Evolutionary conservation across 208 protist species (phyloP).

Genomic region (Novymonas esmeraldas): DNA sequence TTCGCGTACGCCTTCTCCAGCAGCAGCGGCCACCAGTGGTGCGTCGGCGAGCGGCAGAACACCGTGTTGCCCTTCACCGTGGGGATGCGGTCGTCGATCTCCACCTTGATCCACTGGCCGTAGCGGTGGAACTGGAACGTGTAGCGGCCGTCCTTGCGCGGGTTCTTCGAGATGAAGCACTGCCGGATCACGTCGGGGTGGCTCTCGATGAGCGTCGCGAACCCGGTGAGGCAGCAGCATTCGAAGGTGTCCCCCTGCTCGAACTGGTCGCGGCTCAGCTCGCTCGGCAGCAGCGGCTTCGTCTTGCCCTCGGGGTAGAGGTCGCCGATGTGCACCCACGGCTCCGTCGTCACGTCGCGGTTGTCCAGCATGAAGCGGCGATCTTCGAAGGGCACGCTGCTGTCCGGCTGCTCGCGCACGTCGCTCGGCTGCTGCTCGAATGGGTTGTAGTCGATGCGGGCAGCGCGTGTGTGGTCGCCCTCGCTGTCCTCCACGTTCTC

Average conservation of each 20-base stretch:
- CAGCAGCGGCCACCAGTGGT: constrained; percentile 73
- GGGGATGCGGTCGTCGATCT: constrained; percentile 75
- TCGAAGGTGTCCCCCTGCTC: constrained; percentile 51
- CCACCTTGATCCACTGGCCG: constrained; percentile 66
- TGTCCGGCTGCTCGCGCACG: constrained; percentile 54
- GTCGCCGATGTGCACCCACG: constrained; percentile 62
- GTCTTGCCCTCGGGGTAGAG: constrained; percentile 70
- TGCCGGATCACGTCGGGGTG: constrained; percentile 58
- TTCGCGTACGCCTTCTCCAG: constrained; percentile 87
- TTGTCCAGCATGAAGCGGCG: constrained; percentile 47
- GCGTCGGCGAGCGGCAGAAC: constrained; percentile 57
- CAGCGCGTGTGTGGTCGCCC: constrained; percentile 43
- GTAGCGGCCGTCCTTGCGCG: constrained; percentile 59
- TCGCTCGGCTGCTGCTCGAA: constrained; percentile 34
- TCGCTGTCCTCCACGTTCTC: constrained; percentile 65
- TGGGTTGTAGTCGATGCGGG: constrained; percentile 61
- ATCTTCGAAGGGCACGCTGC: constrained; percentile 58
- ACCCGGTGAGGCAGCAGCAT: constrained; percentile 55
- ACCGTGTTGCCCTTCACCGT: constrained; percentile 45
- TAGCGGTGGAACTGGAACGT: constrained; percentile 75
- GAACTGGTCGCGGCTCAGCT: constrained; percentile 64
- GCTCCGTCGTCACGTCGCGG: constrained; percentile 46
- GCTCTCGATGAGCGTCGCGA: constrained; percentile 44
- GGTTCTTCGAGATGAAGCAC: constrained; percentile 62
- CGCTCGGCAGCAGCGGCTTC: constrained; percentile 51